Percentiles rank a stretch among this genome's conserved stretches.
Conservation (phyloP, 2,329 filamentous ascomycete genomes). For the Cercospora sp. region DNA sequence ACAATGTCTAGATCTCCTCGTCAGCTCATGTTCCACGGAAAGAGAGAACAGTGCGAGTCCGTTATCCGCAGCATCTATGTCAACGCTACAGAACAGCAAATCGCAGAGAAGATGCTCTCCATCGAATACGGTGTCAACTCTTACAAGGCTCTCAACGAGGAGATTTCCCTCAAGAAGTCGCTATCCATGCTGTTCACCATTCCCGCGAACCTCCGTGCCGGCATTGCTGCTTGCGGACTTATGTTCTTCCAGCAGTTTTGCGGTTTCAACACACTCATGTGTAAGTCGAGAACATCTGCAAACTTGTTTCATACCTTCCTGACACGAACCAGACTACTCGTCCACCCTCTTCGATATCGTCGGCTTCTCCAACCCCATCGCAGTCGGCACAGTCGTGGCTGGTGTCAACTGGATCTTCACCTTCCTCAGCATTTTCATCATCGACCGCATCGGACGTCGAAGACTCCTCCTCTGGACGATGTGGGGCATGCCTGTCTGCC, state of each 20-base stretch:
- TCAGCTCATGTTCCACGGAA: slow-evolving; percentile 44
- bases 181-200: slow-evolving; percentile 41
- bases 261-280: slow-evolving; percentile 79
- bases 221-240: slow-evolving; percentile 44
- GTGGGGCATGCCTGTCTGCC: not conserved
- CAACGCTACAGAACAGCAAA: slow-evolving; percentile 26
- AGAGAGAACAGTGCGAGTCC: slow-evolving; percentile 37
- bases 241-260: slow-evolving; percentile 46
- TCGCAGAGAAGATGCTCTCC: slow-evolving; percentile 29
- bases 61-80: slow-evolving; percentile 43
- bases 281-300: slow-evolving; percentile 53
- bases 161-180: slow-evolving; percentile 37
- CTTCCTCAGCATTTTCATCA: not conserved
- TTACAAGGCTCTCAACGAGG: slow-evolving; percentile 29
- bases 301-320: not conserved
- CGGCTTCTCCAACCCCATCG: not conserved
- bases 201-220: slow-evolving; percentile 42
- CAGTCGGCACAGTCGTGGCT: not conserved
- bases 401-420: not conserved
- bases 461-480: not conserved
- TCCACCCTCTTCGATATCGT: not conserved
- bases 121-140: slow-evolving; percentile 40
- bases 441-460: not conserved
- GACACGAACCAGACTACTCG: not conserved
- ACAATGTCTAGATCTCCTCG: slow-evolving; percentile 36